Conservation (phyloP, 2,329 filamentous ascomycete species). For the Alternaria burnsii region DNA sequence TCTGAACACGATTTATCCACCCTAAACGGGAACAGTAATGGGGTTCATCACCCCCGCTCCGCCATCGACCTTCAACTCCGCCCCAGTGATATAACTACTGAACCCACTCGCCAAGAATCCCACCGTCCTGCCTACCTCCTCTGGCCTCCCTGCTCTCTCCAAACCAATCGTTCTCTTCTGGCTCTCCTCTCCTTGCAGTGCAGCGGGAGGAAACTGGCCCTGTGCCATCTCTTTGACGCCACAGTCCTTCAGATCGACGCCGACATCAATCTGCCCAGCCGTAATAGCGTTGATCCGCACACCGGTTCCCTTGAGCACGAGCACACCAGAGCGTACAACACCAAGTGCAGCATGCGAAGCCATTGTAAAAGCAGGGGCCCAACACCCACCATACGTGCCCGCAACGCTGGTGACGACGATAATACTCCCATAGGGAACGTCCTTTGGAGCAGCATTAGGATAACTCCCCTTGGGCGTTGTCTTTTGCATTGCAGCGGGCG, state of each 20-base stretch:
- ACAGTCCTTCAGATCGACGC: conserved; percentile 55
- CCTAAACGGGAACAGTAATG: conserved; percentile 47
- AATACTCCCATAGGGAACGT: conserved; percentile 67
- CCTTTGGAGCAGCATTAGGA: conserved; percentile 68
- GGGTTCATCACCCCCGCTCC: conserved; percentile 59
- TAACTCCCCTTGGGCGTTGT: conserved; percentile 64
- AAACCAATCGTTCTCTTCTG: conserved; percentile 64
- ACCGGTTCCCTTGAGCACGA: conserved; percentile 65
- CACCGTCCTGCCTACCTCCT: conserved; percentile 67
- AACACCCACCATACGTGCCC: conserved; percentile 65
- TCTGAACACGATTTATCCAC: neutral
- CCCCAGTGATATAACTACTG: conserved; percentile 68
- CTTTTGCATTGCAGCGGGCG: conserved; percentile 70
- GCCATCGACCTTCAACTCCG: conserved; percentile 70
- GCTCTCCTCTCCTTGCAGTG: conserved; percentile 59
- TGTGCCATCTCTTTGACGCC: conserved; percentile 55
- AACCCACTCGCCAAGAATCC: conserved; percentile 71
- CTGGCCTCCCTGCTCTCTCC: conserved; percentile 65
- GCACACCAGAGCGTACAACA: conserved; percentile 66
- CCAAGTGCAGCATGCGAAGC: conserved; percentile 67
- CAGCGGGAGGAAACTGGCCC: conserved; percentile 64
- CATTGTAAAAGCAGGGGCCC: conserved; percentile 70
- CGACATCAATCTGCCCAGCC: conserved; percentile 58
- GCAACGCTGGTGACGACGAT: conserved; percentile 69
- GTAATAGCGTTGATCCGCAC: conserved; percentile 66